phyloP scores from a whole-genome alignment of 768 basidiomycete genomes.

The Rhizopogon salebrosus region DNA sequence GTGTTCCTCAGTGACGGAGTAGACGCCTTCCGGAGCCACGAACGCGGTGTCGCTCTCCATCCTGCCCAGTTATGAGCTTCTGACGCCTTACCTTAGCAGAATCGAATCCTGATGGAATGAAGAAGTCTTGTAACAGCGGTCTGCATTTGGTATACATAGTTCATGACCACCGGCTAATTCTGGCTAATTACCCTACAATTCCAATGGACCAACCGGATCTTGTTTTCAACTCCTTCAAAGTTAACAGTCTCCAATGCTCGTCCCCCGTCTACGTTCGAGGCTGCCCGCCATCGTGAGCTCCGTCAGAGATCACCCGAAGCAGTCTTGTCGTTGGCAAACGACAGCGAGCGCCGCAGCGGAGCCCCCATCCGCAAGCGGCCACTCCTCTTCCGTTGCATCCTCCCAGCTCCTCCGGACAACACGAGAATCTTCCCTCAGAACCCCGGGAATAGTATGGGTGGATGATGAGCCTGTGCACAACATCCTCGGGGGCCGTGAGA shows the following conservation, averaged over 20 bases:
- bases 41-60: slow-evolving; percentile 86
- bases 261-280: slow-evolving; percentile 15
- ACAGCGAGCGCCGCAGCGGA: slow-evolving; percentile 36
- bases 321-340: slow-evolving; percentile 45
- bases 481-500: slow-evolving; percentile 72
- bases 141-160: not conserved
- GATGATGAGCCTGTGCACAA: slow-evolving; percentile 51
- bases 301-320: not conserved
- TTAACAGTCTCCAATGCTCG: slow-evolving; percentile 18
- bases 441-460: slow-evolving; percentile 67
- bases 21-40: slow-evolving; percentile 86
- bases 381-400: slow-evolving; percentile 65
- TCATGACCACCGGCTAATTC: slow-evolving; percentile 4
- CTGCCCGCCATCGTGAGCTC: slow-evolving; percentile 13
- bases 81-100: not conserved
- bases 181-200: not conserved
- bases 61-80: slow-evolving; percentile 2
- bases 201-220: slow-evolving; percentile 21
- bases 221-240: slow-evolving; percentile 7
- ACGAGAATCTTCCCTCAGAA: slow-evolving; percentile 65
- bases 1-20: slow-evolving; percentile 84
- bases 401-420: slow-evolving; percentile 61
- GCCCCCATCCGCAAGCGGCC: slow-evolving; percentile 76
- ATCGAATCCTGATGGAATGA: not conserved
- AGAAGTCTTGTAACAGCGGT: not conserved